Percentiles rank a stretch among this genome's conserved stretches.
Evolutionary conservation across 2,329 filamentous ascomycete genomes (phyloP).

Genomic region (Pseudocercospora crystallina): DNA sequence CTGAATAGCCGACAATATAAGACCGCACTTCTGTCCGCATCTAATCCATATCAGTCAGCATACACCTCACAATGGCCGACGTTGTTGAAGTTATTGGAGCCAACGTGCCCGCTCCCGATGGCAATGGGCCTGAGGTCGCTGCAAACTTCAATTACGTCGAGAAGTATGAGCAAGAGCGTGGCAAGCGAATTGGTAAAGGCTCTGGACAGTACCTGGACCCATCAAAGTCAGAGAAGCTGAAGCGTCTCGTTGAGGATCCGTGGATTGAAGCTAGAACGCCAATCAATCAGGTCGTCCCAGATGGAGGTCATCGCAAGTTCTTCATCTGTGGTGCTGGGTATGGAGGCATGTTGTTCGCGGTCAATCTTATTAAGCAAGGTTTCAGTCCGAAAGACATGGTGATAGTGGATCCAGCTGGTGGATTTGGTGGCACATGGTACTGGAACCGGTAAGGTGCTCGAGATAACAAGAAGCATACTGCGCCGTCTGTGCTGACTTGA

Average conservation of each 20-base stretch:
- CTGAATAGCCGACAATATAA: no score
- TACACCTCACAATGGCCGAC: no score
- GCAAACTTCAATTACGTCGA: slow-evolving; percentile 14
- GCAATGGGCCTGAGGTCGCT: slow-evolving; percentile 19
- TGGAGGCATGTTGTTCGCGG: slow-evolving; percentile 45
- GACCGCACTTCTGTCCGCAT: no score
- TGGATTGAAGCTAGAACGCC: slow-evolving; percentile 27
- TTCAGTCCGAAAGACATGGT: slow-evolving; percentile 38
- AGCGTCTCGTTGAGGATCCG: slow-evolving; percentile 32
- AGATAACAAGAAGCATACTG: background rate
- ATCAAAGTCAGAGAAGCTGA: slow-evolving; percentile 26
- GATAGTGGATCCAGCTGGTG: slow-evolving; percentile 48
- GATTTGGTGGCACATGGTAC: slow-evolving; percentile 52
- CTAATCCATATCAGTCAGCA: no score
- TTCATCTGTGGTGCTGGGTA: slow-evolving; percentile 47
- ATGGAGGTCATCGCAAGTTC: slow-evolving; percentile 22
- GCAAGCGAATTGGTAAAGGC: slow-evolving; percentile 27
- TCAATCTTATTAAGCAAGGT: slow-evolving; percentile 41
- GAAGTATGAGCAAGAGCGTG: slow-evolving; percentile 29
- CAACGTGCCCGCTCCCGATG: slow-evolving; percentile 18
- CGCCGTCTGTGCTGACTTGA: background rate
- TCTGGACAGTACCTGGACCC: slow-evolving; percentile 29
- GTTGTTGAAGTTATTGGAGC: slow-evolving; percentile 2
- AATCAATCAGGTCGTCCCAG: slow-evolving; percentile 16
- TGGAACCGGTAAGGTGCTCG: slow-evolving; percentile 38